Conservation (phyloP, 139 green algal genomes). For the Monoraphidium neglectum region DNA sequence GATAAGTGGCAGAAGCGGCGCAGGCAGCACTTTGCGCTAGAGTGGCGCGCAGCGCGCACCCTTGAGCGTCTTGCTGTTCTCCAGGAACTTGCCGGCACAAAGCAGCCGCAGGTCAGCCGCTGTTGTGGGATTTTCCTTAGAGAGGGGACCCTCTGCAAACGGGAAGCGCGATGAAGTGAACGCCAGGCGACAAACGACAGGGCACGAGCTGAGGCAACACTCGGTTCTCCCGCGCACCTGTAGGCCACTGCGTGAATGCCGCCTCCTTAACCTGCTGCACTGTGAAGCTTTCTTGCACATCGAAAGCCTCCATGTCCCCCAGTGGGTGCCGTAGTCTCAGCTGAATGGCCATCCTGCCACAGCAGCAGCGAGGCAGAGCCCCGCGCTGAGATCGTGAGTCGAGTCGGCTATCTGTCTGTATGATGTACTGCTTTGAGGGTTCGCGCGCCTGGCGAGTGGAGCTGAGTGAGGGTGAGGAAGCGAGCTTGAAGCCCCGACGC, state of each 20-base stretch:
- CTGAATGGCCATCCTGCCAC: not conserved
- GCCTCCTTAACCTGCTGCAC: slow-evolving; percentile 18
- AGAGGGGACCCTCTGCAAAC: slow-evolving; percentile 19
- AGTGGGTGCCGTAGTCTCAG: slow-evolving; percentile 22
- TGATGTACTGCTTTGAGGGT: no score
- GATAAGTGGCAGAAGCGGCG: no score
- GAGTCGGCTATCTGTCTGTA: no score
- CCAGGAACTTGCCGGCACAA: slow-evolving; percentile 31
- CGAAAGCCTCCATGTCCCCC: slow-evolving; percentile 22
- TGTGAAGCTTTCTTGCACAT: not conserved
- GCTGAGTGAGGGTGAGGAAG: no score
- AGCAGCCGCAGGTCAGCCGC: slow-evolving; percentile 26
- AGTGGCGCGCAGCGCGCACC: slow-evolving; percentile 3
- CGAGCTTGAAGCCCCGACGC: no score
- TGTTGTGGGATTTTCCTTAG: slow-evolving; percentile 24
- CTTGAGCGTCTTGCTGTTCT: slow-evolving; percentile 28
- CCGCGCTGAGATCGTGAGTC: no score
- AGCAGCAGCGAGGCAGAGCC: no score
- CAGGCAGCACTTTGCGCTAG: no score
- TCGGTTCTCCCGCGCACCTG: slow-evolving; percentile 2
- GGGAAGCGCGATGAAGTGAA: not conserved
- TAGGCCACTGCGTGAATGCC: slow-evolving; percentile 12
- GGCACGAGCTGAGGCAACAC: not conserved
- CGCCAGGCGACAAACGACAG: no score
- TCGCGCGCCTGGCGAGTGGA: no score